phyloP scores from a whole-genome alignment of 345 rosid genomes.

The Pistacia integerrima region DNA sequence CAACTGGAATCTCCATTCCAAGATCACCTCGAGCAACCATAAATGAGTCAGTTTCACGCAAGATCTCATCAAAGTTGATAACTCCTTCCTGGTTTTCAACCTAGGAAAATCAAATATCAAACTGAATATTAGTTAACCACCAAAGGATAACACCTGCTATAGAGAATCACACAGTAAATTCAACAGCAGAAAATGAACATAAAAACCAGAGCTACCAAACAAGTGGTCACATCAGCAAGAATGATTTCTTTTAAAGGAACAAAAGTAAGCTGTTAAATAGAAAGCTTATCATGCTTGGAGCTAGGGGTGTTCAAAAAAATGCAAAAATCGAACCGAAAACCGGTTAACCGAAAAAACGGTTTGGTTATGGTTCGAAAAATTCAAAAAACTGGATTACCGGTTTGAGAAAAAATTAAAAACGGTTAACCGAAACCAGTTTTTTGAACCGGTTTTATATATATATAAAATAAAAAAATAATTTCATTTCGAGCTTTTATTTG shows the following conservation, averaged over 20 bases:
- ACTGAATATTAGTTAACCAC: not conserved
- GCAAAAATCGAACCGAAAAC: too few species aligned
- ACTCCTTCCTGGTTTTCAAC: conserved; percentile 96
- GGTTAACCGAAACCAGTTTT: too few species aligned
- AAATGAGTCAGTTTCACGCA: conserved; percentile 89
- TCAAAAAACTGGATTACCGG: too few species aligned
- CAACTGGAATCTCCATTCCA: conserved; percentile 93
- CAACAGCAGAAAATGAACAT: not conserved
- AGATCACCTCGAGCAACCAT: conserved; percentile 99
- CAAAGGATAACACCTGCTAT: not conserved
- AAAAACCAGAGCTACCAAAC: not conserved
- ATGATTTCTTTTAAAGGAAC: not conserved
- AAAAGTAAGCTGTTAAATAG: not conserved
- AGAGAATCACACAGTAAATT: conserved; percentile 8
- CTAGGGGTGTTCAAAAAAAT: not conserved
- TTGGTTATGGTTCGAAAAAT: too few species aligned
- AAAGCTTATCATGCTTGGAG: not conserved
- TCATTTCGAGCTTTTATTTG: too few species aligned
- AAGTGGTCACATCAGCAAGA: not conserved
- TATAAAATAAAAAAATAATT: too few species aligned
- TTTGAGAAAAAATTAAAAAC: too few species aligned
- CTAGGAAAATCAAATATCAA: conserved; percentile 35
- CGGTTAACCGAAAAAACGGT: too few species aligned
- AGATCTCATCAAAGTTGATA: conserved; percentile 84
- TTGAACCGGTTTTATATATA: too few species aligned